Evolutionary conservation across 495 filamentous ascomycete species (phyloP), one percentile per base, ranked within the genome.

Genomic region (Podospora comata): DNA sequence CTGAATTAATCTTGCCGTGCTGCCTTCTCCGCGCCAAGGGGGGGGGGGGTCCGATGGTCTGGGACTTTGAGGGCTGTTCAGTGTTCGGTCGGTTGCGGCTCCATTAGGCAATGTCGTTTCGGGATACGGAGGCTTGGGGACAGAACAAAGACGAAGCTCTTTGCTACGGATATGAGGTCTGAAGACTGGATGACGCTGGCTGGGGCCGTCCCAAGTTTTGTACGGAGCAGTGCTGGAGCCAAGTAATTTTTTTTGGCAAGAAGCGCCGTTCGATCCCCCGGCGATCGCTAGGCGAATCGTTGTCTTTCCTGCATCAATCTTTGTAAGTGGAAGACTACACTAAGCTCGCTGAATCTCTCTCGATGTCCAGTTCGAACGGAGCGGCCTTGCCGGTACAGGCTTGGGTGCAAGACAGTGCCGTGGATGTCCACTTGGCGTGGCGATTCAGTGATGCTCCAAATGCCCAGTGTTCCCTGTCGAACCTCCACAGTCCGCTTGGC

Each of bases 1-100:
- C 23, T 64, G 9, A 69, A 65, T 69, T 20, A 48, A 48, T 48
- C 39, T 48, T 48, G 9, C 39, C 39, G 39, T 48, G 5, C 39
- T 48, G 39, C 9, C 39, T 48, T 48, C 7, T 48, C 39, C 15
- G 39, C 39, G 39, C 39, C 39, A 48, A 48, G 39, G 39, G 39
- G 39, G 20, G 20, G 20, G 34, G 39, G 39, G 9, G 9, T 18
- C n/a, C n/a, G 55, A 58, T 58, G 20, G 55, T 26, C n/a, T 58
- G n/a, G 19, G 19, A 20, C 54, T 32, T 32, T 32, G 30, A 32
- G 30, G 15, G 5, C 55, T 58, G 9, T 58, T 58, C 55, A 58
- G n/a, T 20, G 23, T 58, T 19, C 55, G 55, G 23, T 58, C 55
- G 55, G 55, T 58, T 58, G 55, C 55, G 55, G 55, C 23, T 26